Conservation (phyloP, 306 rosid genomes). For the Castanea mollissima region DNA sequence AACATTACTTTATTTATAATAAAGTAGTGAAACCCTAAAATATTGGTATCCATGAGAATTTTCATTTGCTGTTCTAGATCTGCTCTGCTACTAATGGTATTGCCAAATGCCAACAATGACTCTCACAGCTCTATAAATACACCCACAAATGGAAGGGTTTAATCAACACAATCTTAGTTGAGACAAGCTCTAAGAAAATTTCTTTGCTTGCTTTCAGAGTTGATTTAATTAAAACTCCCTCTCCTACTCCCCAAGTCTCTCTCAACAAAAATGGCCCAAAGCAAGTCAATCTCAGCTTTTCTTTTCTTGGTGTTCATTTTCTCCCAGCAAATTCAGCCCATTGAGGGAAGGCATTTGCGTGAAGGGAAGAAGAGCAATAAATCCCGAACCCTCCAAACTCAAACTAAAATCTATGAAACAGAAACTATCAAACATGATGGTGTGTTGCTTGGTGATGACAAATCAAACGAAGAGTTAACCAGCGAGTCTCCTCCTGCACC, state of each 20-base stretch:
- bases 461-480: neutral
- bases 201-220: neutral
- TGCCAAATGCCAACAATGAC: too few species aligned
- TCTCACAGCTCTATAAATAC: too few species aligned
- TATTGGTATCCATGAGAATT: too few species aligned
- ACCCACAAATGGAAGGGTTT: too few species aligned
- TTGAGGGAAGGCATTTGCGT: constrained; percentile 36
- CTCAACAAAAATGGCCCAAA: constrained; percentile 27
- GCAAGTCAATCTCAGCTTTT: constrained; percentile 1
- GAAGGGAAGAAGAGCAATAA: neutral
- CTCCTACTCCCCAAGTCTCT: neutral
- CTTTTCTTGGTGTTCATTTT: constrained; percentile 20
- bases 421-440: neutral
- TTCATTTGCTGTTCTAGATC: too few species aligned
- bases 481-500: constrained; percentile 25
- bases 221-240: neutral
- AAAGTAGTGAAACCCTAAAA: too few species aligned
- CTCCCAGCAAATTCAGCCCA: constrained; percentile 8
- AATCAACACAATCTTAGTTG: neutral
- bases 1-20: too few species aligned
- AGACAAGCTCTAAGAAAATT: neutral
- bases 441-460: neutral
- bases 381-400: constrained; percentile 9
- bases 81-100: too few species aligned
- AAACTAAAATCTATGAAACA: neutral